These are phyloP conservation scores for Heliamphora exappendiculata DNA, from an alignment of 148 eudicot genomes.

Conservation along the genomic window DNA sequence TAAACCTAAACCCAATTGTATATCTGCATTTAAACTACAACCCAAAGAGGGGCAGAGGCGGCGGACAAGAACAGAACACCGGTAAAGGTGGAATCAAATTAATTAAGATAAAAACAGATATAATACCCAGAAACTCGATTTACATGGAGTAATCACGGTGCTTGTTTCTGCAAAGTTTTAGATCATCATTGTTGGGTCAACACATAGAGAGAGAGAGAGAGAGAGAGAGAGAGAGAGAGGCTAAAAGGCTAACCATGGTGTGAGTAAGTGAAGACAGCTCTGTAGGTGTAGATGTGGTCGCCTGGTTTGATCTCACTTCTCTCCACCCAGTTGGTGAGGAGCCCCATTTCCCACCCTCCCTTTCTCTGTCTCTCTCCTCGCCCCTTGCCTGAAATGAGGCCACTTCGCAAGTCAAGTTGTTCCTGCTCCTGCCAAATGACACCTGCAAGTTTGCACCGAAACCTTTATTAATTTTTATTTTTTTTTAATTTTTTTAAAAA, in stretches of 20 bases:
- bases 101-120: background rate
- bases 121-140: background rate
- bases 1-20: background rate
- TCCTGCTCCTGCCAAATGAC: background rate
- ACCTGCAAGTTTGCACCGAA: background rate
- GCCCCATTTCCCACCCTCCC: constrained; percentile 41
- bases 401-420: background rate
- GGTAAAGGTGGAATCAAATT: background rate
- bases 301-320: constrained; percentile 70
- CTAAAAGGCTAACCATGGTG: constrained; percentile 58
- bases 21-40: background rate
- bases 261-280: constrained; percentile 91
- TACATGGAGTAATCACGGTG: constrained; percentile 11
- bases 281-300: constrained; percentile 92
- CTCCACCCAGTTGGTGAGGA: constrained; percentile 70
- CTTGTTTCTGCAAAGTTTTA: background rate
- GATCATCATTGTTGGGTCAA: background rate
- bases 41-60: background rate
- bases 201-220: background rate
- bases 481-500: background rate
- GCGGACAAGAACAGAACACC: background rate
- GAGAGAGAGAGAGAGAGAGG: background rate
- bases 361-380: background rate
- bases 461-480: too few relatives aligned
- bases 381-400: background rate